Base-by-base conservation (phyloP, 2,329 filamentous ascomycete genomes). In the Phaeosphaeria sp. region DNA sequence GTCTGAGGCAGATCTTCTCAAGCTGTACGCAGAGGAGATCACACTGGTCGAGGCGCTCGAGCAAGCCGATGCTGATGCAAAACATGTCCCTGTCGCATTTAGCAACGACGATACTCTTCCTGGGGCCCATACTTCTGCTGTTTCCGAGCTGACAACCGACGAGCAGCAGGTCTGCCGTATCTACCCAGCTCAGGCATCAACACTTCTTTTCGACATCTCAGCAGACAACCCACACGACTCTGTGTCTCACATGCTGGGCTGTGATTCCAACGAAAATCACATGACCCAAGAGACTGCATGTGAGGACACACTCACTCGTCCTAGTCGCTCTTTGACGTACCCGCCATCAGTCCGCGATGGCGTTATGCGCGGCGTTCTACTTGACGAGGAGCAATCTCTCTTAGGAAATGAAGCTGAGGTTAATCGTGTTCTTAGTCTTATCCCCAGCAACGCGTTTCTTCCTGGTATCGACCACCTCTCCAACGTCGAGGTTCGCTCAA, bases 401-500 rank as follows among this genome's bases (percentile, higher is more conserved):
- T 39, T 30, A 36, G 9, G 36, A 9, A 33, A 18, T 15, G 8
- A 42, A 49, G 46, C 44, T 27, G 58, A 57, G 24, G 42, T 27
- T 15, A 22, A 56, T 17, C 47, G 30, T 9, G 47, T 51, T 5
- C 50, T 62, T 25, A 47, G 42, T 30, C 33, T 48, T 6, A 44
- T 59, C 18, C 22, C 40, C 18, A 21, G 8, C 6, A 2, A 20
- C 11, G 4, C 13, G 4, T 49, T 62, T 6, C 59, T 62, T 22
- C 57, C 57, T 22, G 52, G 60, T 15, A 4, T 53, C 20, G 33
- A 57, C 2, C 27, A 55, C 25, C 36, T 63, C 4, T 39, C 20
- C 3, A 49, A 39, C 2, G 18, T 60, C 15, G 40, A 44, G 20
- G 33, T 18, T 24, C 49, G 51, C 25, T 51, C 60, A 9, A 49